Evolutionary conservation across 2,329 filamentous ascomycete species (phyloP), one percentile per base, ranked within the genome.

Genomic region (Didymella lethalis): DNA sequence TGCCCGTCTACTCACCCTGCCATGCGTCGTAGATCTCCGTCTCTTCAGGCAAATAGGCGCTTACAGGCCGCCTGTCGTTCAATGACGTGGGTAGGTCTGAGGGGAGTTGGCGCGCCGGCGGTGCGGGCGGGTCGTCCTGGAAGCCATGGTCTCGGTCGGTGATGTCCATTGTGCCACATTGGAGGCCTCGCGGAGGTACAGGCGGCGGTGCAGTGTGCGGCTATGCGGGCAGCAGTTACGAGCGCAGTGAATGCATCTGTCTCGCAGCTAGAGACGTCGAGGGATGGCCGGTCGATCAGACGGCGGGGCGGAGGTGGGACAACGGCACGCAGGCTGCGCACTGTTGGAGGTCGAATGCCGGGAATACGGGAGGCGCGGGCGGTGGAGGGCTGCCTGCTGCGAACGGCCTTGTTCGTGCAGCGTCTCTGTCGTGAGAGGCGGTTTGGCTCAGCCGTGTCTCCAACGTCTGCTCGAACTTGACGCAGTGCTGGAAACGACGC

Each of bases 11-110:
- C 83, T 75, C 77, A 90, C 94, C 94, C 88, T 98, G 93, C 95
- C 95, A 99, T 68, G 92, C 95, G 85, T 99, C 95, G 77, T 98
- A 99, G 81, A 97, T 92, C 82, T 98, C 95, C 40, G 93, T 97
- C 82, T 98, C 95, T 38, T 84, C 84, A 55, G 90, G 85, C 64
- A 88, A 85, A 38, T 52, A 60, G 62, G 89, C 87, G 46, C 77
- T 83, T 4, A 88, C 85, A 32, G 90, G 85, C 68, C 89, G 86
- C 61, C 95, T 88, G 81, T 99, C 95, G 77, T 99, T 90, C 54
- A 99, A 86, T 12, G 93, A 97, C 66, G 86, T 95, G 11, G 95
- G 95, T 34, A 99, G 86, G 78, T 99, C 95, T 66, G 86, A 81
- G 40, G 95, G 95, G 49, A 98, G 86, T 61, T 79, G 76, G 57